These are phyloP conservation scores for Cladosporium velox DNA, from an alignment of 2,329 filamentous ascomycete genomes.

Conservation along the genomic window DNA sequence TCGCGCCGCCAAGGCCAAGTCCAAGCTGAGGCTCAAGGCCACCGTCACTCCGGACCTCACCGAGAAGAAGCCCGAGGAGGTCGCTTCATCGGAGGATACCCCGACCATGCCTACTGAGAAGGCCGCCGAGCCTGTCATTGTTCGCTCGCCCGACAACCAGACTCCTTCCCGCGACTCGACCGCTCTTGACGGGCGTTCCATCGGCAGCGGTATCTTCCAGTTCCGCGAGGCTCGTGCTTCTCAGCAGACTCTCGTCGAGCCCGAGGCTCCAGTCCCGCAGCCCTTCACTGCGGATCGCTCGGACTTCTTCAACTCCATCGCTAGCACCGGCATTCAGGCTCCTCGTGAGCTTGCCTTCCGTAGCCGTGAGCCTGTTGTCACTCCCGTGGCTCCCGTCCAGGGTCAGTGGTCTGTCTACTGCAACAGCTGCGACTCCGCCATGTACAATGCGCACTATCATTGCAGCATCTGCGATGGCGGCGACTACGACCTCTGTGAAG, in stretches of 20 bases:
- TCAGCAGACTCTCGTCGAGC: conserved; percentile 35
- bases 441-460: conserved; percentile 85
- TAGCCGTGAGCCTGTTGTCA: conserved; percentile 41
- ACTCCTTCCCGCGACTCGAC: conserved; percentile 30
- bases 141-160: conserved; percentile 27
- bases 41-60: conserved; percentile 33
- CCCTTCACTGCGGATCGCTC: conserved; percentile 39
- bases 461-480: conserved; percentile 91
- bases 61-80: conserved; percentile 22
- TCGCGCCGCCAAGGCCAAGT: conserved; percentile 94
- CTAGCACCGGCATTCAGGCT: conserved; percentile 30
- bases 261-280: conserved; percentile 45
- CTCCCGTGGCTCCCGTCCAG: conserved; percentile 26
- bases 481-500: conserved; percentile 88
- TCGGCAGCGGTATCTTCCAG: conserved; percentile 41
- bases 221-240: conserved; percentile 40
- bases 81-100: conserved; percentile 15
- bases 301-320: conserved; percentile 29
- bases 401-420: conserved; percentile 81
- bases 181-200: conserved; percentile 27
- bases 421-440: conserved; percentile 80
- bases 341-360: conserved; percentile 42
- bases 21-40: conserved; percentile 81
- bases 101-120: conserved; percentile 20
- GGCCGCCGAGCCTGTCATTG: conserved; percentile 28